Evolutionary conservation across 306 rosid species (phyloP).

Genomic region (barrel medic (Medicago truncatula)): MtrunA17r5.0-ANR NC_053044.1:53658501-53659000

Average conservation of each 20-base stretch:
- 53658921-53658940: conserved; percentile 17
- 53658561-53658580: conserved; percentile 73
- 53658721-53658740: not conserved
- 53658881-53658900: conserved; percentile 30
- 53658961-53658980: conserved; percentile 7
- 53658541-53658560: conserved; percentile 95
- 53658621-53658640: conserved; percentile 75
- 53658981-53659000: not conserved
- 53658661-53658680: conserved; percentile 86
- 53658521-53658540: conserved; percentile 81
- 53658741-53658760: not conserved
- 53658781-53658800: not conserved
- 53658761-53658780: conserved; percentile 6
- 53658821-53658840: too few species aligned
- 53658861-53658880: conserved; percentile 9
- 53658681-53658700: conserved; percentile 88
- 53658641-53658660: conserved; percentile 83
- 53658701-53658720: conserved; percentile 68
- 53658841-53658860: conserved; percentile 9
- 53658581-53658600: conserved; percentile 80
- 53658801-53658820: too few species aligned
- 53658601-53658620: conserved; percentile 97
- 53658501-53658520: conserved; percentile 72
- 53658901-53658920: not conserved
- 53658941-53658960: conserved; percentile 15